Percentiles rank a stretch among this genome's conserved stretches.
Evolutionary conservation across 2,329 filamentous ascomycete species (phyloP).

Genomic region (Scytalidium sp.): DNA sequence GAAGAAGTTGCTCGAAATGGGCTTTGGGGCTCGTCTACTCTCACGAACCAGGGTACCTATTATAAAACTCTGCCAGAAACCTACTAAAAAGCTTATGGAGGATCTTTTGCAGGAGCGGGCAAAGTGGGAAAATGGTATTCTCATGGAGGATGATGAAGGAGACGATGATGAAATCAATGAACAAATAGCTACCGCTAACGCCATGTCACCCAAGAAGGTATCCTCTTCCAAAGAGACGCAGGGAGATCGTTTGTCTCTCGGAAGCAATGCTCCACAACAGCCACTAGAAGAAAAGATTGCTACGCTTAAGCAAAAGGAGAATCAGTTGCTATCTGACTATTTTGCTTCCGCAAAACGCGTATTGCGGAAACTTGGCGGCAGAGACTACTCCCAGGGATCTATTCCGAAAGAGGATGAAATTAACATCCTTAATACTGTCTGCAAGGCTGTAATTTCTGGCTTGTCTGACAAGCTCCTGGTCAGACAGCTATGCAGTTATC

Average conservation of each 20-base stretch:
- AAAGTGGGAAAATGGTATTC: constrained; percentile 66
- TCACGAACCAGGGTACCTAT: constrained; percentile 81
- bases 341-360: constrained; percentile 25
- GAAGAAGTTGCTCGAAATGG: constrained; percentile 67
- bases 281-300: constrained; percentile 9
- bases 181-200: background rate
- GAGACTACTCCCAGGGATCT: constrained; percentile 20
- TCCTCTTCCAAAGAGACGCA: background rate
- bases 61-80: constrained; percentile 78
- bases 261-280: background rate
- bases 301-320: constrained; percentile 23
- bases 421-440: constrained; percentile 48
- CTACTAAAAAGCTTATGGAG: constrained; percentile 55
- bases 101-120: constrained; percentile 62
- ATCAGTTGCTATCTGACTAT: constrained; percentile 26
- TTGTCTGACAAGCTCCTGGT: constrained; percentile 46
- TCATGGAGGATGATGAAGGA: constrained; percentile 35
- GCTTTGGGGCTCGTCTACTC: constrained; percentile 73
- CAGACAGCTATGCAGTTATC: constrained; percentile 40
- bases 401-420: constrained; percentile 35
- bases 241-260: background rate
- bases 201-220: background rate
- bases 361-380: constrained; percentile 23
- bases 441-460: constrained; percentile 51
- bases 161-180: constrained; percentile 15